A percentile compares a stretch with the other conserved stretches of the same genome.
These are phyloP conservation scores for Mucor lusitanicus DNA, from an alignment of 371 early-diverging fungal genomes.

Conservation along the genomic window DNA sequence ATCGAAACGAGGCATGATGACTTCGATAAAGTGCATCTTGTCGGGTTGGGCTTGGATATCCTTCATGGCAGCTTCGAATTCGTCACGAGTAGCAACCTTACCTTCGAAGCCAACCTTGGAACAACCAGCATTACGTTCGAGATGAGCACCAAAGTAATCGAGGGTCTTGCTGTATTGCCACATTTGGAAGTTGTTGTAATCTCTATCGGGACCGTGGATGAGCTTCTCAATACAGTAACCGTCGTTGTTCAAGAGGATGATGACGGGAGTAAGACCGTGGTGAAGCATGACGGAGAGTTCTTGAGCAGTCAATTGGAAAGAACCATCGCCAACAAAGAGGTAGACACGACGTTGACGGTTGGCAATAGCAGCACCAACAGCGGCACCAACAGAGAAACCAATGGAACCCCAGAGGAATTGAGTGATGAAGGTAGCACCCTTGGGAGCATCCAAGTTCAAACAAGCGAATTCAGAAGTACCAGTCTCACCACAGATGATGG, in stretches of 20 bases:
- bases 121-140: conserved; percentile 23
- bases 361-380: conserved; percentile 41
- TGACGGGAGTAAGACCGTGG: conserved; percentile 45
- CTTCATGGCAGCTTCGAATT: conserved; percentile 40
- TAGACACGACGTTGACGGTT: conserved; percentile 32
- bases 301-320: conserved; percentile 55
- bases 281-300: conserved; percentile 55
- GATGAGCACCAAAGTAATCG: conserved; percentile 41
- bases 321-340: conserved; percentile 57
- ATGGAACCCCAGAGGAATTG: conserved; percentile 52
- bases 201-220: conserved; percentile 49
- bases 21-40: conserved; percentile 42
- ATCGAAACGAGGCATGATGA: conserved; percentile 41
- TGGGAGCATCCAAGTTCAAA: conserved; percentile 39
- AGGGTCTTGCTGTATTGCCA: conserved; percentile 51
- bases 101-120: conserved; percentile 29
- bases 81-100: conserved; percentile 28
- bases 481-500: conserved; percentile 51
- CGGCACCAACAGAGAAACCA: conserved; percentile 43
- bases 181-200: conserved; percentile 55
- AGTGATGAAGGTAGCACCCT: conserved; percentile 33
- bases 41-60: conserved; percentile 19
- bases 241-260: conserved; percentile 55
- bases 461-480: conserved; percentile 55
- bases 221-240: conserved; percentile 57